These are phyloP conservation scores for Rhizophora mangle DNA, from an alignment of 345 rosid genomes.

Conservation along the genomic window DNA sequence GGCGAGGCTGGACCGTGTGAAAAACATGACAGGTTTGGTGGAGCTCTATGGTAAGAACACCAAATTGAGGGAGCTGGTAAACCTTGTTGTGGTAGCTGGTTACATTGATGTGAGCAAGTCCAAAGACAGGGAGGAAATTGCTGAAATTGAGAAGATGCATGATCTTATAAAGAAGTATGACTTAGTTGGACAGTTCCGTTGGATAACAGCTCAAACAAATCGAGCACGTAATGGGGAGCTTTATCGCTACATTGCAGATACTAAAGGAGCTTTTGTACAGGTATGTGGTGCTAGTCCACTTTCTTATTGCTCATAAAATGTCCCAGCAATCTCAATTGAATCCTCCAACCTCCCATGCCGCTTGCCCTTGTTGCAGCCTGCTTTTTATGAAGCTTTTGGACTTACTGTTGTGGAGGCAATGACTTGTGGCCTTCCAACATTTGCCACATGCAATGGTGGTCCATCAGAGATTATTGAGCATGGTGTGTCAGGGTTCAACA, in stretches of 20 bases:
- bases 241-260: conserved; percentile 87
- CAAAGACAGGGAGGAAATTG: conserved; percentile 86
- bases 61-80: conserved; percentile 75
- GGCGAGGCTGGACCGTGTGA: conserved; percentile 93
- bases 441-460: conserved; percentile 95
- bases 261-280: conserved; percentile 88
- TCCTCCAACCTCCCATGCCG: background rate
- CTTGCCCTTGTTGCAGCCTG: conserved; percentile 54
- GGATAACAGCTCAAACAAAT: conserved; percentile 89
- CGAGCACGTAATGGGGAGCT: conserved; percentile 95
- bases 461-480: conserved; percentile 94
- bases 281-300: conserved; percentile 27
- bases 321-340: background rate
- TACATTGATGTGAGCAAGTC: conserved; percentile 74
- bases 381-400: conserved; percentile 97
- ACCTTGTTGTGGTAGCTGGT: conserved; percentile 90
- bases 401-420: conserved; percentile 97
- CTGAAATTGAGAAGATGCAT: conserved; percentile 91
- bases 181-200: conserved; percentile 87
- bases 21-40: conserved; percentile 89
- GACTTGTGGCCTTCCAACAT: conserved; percentile 96
- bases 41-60: conserved; percentile 69
- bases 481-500: conserved; percentile 81
- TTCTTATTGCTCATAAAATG: background rate
- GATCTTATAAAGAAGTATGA: conserved; percentile 56